Base-by-base conservation (phyloP, 768 basidiomycete species). In the Russula earlei region DNA sequence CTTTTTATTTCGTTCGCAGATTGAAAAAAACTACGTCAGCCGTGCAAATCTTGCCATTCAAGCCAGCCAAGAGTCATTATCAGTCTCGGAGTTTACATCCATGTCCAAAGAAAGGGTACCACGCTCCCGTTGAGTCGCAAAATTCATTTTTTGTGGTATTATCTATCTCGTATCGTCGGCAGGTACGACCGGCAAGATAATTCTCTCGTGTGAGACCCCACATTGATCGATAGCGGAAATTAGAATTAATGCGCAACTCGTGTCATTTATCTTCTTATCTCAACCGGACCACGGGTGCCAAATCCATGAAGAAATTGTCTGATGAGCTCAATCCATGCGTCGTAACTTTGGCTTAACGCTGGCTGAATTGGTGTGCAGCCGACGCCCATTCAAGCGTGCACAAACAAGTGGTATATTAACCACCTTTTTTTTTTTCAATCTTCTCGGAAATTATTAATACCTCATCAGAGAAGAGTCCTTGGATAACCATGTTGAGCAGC, bases 331-430 rank as follows among this genome's bases (percentile, higher is more conserved):
- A 15, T 45, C 40, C 19, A 58, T 36, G 33, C 46, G 57, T 49
- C 41, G 41, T 44, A 44, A 54, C 47, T 58, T 31, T 53, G 56
- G 51, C 56, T 58, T 58, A 58, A 54, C 29, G 46, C 37, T 54
- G 33, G 22, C 50, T 38, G 49, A 38, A 24, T 29, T 17, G 15
- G 48, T 22, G 17, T 36, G 19, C 10, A 42, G 14, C 33, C 43
- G 41, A 36, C 7, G 10, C 31, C 27, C 24, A 22, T 33, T 4
- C 34, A 38, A 46, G 43, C 25, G 20, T 17, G 5, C 17, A 36
- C 9, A 20, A 37, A 22, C 46, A n/a, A 19, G 12, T 17, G 25
- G 20, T 20, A 5, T 6, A 9, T 36, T 45, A 10, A 17, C 19
- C 24, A 8, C 15, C 11, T 10, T 38, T 12, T 33, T 34, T 52